Evolutionary conservation across 768 basidiomycete species (phyloP).

Genomic region (Agrocybe pediades): DNA sequence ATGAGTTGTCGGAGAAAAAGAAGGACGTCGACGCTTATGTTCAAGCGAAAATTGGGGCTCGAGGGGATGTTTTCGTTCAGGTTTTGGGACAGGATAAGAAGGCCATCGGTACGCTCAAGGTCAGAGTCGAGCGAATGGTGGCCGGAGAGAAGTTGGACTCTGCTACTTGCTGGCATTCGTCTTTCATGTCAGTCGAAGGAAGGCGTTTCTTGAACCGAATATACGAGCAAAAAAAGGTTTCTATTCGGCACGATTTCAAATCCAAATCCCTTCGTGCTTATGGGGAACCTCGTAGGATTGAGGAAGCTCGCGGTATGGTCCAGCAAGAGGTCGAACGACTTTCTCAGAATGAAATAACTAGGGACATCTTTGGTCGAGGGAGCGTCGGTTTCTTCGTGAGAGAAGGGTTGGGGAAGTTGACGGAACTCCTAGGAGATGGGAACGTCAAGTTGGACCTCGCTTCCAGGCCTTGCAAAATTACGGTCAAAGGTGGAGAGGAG

Average conservation of each 20-base stretch:
- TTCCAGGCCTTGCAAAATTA: slow-evolving; percentile 38
- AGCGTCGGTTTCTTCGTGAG: slow-evolving; percentile 53
- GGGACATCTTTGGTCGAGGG: slow-evolving; percentile 31
- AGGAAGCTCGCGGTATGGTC: slow-evolving; percentile 46
- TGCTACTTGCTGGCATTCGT: slow-evolving; percentile 52
- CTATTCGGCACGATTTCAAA: slow-evolving; percentile 48
- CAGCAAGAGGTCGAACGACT: slow-evolving; percentile 49
- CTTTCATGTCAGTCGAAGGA: slow-evolving; percentile 30
- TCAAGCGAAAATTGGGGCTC: slow-evolving; percentile 20
- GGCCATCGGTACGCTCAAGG: slow-evolving; percentile 57
- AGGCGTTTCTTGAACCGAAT: slow-evolving; percentile 33
- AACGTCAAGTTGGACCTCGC: slow-evolving; percentile 47
- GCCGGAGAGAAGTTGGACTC: slow-evolving; percentile 48
- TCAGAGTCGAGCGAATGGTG: slow-evolving; percentile 56
- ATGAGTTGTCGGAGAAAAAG: slow-evolving; percentile 41
- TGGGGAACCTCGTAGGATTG: slow-evolving; percentile 39
- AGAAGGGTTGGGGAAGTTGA: slow-evolving; percentile 50
- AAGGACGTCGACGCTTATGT: slow-evolving; percentile 25
- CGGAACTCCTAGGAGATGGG: slow-evolving; percentile 56
- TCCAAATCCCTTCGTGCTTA: slow-evolving; percentile 45
- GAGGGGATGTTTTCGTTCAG: slow-evolving; percentile 36
- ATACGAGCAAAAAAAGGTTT: slow-evolving; percentile 34
- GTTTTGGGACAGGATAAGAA: slow-evolving; percentile 56
- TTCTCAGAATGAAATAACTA: slow-evolving; percentile 30
- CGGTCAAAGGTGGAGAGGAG: slow-evolving; percentile 58